Percentiles rank a stretch among this genome's conserved stretches.
Conservation (phyloP, 2,329 filamentous ascomycete genomes). For the Myotisia sp. region DNA sequence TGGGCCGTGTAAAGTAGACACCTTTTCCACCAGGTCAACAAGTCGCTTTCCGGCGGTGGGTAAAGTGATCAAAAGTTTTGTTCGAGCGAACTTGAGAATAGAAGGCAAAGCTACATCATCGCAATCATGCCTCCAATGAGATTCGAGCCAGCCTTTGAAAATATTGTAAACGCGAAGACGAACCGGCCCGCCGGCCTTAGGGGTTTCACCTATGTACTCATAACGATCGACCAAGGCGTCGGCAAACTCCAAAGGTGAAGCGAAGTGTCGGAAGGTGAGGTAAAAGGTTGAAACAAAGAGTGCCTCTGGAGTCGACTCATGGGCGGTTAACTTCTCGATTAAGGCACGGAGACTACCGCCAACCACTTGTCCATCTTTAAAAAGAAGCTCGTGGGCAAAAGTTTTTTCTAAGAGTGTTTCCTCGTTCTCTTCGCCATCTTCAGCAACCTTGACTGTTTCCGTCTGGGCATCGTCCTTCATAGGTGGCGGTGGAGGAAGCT, state of each 20-base stretch:
- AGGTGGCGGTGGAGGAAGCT: conserved; percentile 45
- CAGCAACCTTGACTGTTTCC: conserved; percentile 46
- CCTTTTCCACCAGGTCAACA: conserved; percentile 62
- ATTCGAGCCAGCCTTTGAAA: conserved; percentile 95
- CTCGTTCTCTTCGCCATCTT: conserved; percentile 67
- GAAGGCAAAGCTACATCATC: conserved; percentile 62
- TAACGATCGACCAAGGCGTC: conserved; percentile 79
- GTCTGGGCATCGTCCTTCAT: conserved; percentile 52
- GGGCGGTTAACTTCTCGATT: conserved; percentile 85
- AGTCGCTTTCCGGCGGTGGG: conserved; percentile 70
- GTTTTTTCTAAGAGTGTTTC: conserved; percentile 80
- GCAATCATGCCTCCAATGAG: conserved; percentile 74
- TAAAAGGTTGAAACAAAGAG: conserved; percentile 92
- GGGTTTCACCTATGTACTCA: conserved; percentile 72
- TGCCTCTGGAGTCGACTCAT: conserved; percentile 81
- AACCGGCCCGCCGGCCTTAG: conserved; percentile 62
- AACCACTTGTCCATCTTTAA: conserved; percentile 88
- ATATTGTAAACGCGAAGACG: conserved; percentile 86
- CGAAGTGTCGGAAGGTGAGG: conserved; percentile 88
- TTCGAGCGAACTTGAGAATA: conserved; percentile 67
- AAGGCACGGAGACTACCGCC: conserved; percentile 81
- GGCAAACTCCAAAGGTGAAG: conserved; percentile 63
- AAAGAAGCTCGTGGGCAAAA: conserved; percentile 80
- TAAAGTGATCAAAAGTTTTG: conserved; percentile 52
- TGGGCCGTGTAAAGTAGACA: conserved; percentile 56